Percentiles rank a stretch among this genome's conserved stretches.
These are phyloP conservation scores for Neurospora tetrasperma DNA, from an alignment of 495 filamentous ascomycete genomes.

Conservation along the genomic window DNA sequence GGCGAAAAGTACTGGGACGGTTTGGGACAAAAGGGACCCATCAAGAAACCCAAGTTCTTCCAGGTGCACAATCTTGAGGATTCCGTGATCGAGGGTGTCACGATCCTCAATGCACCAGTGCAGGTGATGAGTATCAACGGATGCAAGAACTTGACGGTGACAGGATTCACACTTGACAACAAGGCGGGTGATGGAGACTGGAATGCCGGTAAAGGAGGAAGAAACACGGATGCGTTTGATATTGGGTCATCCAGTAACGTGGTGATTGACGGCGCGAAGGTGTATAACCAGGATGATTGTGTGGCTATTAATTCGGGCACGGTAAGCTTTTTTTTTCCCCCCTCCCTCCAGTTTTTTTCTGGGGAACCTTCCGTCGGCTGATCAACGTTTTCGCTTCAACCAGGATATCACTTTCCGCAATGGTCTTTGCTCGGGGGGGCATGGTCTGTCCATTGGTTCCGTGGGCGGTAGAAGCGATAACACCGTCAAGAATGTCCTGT, in stretches of 20 bases:
- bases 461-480: slow-evolving; percentile 55
- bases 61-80: slow-evolving; percentile 30
- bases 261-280: slow-evolving; percentile 43
- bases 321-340: not conserved
- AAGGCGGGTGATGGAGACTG: slow-evolving; percentile 38
- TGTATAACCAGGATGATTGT: slow-evolving; percentile 57
- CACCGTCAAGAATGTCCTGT: slow-evolving; percentile 41
- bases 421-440: slow-evolving; percentile 47
- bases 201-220: slow-evolving; percentile 20
- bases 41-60: slow-evolving; percentile 48
- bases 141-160: slow-evolving; percentile 37
- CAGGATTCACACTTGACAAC: slow-evolving; percentile 50
- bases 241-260: slow-evolving; percentile 41
- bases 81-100: slow-evolving; percentile 30
- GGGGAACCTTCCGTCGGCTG: not conserved
- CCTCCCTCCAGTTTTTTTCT: not conserved
- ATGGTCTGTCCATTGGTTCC: slow-evolving; percentile 61
- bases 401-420: slow-evolving; percentile 43
- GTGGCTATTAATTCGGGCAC: slow-evolving; percentile 52
- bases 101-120: slow-evolving; percentile 48
- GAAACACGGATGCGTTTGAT: slow-evolving; percentile 63
- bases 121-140: slow-evolving; percentile 50
- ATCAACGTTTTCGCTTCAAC: not conserved
- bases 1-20: slow-evolving; percentile 45
- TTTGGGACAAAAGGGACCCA: slow-evolving; percentile 39